Percentiles rank a stretch among this genome's conserved stretches.
Evolutionary conservation across 108 stramenopile species (phyloP).

Genomic region (Licmophora abbreviata): DNA sequence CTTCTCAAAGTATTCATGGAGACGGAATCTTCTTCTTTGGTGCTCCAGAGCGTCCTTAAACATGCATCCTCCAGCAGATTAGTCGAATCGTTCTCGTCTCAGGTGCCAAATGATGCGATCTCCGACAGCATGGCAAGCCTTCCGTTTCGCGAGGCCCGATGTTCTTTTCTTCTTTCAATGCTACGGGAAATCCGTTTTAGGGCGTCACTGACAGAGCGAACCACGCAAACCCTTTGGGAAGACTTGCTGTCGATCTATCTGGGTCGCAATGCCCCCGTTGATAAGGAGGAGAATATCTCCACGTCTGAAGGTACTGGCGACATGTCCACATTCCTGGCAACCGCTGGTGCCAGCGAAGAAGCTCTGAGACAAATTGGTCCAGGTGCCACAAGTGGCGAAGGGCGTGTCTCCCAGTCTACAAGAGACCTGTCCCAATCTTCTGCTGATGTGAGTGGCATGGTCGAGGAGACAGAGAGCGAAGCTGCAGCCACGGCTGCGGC

Average conservation of each 20-base stretch:
- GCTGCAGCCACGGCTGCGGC: constrained; percentile 42
- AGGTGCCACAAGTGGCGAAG: background rate
- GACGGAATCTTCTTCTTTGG: too few relatives aligned
- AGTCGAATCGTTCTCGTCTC: too few relatives aligned
- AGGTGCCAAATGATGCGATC: background rate
- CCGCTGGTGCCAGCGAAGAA: too few relatives aligned
- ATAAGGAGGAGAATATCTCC: background rate
- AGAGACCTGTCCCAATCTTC: constrained; percentile 1
- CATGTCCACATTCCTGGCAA: too few relatives aligned
- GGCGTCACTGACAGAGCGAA: background rate
- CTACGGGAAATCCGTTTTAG: constrained; percentile 5
- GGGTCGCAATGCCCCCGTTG: background rate
- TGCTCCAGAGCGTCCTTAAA: too few relatives aligned
- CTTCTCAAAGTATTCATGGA: constrained; percentile 13
- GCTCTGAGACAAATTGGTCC: background rate
- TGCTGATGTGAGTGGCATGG: background rate
- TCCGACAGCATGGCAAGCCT: constrained; percentile 2
- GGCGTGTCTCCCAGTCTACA: background rate
- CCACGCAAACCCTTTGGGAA: background rate
- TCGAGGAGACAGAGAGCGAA: constrained; percentile 48
- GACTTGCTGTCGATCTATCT: background rate
- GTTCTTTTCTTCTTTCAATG: constrained; percentile 3
- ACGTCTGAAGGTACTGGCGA: background rate
- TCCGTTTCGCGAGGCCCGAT: constrained; percentile 13
- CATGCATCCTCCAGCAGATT: too few relatives aligned